Evolutionary conservation across 2,329 filamentous ascomycete genomes (phyloP), one percentile per base, ranked within the genome.

Genomic region (Neodidymelliopsis sp.): DNA sequence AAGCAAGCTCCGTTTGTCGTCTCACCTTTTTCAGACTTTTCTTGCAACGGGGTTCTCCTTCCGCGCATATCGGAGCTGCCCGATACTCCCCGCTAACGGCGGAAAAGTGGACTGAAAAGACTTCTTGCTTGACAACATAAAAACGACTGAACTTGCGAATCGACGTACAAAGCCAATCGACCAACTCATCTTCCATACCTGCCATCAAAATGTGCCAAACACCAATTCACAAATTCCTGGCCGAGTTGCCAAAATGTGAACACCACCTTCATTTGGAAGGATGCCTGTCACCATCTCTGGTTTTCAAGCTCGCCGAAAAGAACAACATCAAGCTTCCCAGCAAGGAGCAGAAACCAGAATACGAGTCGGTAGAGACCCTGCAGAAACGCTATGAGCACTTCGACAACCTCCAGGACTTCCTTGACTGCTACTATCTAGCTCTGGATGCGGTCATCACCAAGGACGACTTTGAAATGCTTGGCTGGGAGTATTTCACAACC

Each of bases 261-360:
- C 89, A 91, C 66, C 89, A 92, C 73, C 82, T 92, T 43, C 89
- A 93, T 68, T 79, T 93, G 24, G 89, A 92, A 72, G 89, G 89
- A 45, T 86, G 87, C 10, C 79, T 93, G 27, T 84, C 85, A 29
- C 87, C 89, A 1, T 75, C 79, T 45, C 78, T 91, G 28, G 82
- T 91, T 54, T 92, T 91, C 75, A 65, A 77, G 22, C 83, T 93
- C 4, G 86, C 89, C 5, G 67, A 75, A 25, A 82, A 82, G 63
- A 91, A 93, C 78, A 76, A 76, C 44, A 82, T 91, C 60, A 28
- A 76, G 2, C 79, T 92, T 3, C 73, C 77, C 1, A 63, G 67
- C 24, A 72, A 76, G 2, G 61, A 67, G 18, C 74, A 78, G 25
- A 84, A 91, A 63, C 72, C 81, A 15, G 83, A 85, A 23, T 92